Evolutionary conservation across 1,284 basidiomycete genomes (phyloP).

Genomic region (Pisolithus thermaeus): DNA sequence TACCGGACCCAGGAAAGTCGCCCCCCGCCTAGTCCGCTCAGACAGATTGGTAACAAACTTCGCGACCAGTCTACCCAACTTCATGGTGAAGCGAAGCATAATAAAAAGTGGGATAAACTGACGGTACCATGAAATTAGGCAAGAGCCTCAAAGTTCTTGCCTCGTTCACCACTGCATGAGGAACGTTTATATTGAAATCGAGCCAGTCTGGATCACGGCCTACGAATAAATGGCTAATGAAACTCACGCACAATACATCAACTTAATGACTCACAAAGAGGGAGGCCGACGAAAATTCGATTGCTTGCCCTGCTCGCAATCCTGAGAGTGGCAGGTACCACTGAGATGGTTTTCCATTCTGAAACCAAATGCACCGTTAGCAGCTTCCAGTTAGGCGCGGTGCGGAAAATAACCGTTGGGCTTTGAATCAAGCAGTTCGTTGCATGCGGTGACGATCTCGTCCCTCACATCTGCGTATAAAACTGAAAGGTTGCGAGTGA

Average conservation of each 20-base stretch:
- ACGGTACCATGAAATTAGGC: constrained; percentile 37
- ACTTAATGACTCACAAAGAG: constrained; percentile 28
- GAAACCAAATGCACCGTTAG: neutral
- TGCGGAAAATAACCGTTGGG: constrained; percentile 10
- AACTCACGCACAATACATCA: neutral
- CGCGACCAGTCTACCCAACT: constrained; percentile 4
- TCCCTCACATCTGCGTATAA: constrained; percentile 26
- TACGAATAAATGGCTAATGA: constrained; percentile 12
- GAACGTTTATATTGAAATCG: constrained; percentile 30
- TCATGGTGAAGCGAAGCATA: neutral
- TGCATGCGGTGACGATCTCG: constrained; percentile 28
- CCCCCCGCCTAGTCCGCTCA: constrained; percentile 4
- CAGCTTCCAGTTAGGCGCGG: neutral
- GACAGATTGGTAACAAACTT: constrained; percentile 20
- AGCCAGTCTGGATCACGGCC: constrained; percentile 37
- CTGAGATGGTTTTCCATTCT: constrained; percentile 29
- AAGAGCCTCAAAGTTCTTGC: constrained; percentile 27
- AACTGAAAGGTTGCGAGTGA: constrained; percentile 27
- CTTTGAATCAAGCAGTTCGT: constrained; percentile 18
- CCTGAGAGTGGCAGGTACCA: constrained; percentile 11
- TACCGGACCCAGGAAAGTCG: constrained; percentile 30
- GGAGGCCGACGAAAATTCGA: constrained; percentile 36
- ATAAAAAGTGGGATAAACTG: constrained; percentile 4
- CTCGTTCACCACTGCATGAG: constrained; percentile 25
- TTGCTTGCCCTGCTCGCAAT: constrained; percentile 31